These are phyloP conservation scores for Hypoxylon sp. DNA, from an alignment of 2,329 filamentous ascomycete species.

Conservation along the genomic window DNA sequence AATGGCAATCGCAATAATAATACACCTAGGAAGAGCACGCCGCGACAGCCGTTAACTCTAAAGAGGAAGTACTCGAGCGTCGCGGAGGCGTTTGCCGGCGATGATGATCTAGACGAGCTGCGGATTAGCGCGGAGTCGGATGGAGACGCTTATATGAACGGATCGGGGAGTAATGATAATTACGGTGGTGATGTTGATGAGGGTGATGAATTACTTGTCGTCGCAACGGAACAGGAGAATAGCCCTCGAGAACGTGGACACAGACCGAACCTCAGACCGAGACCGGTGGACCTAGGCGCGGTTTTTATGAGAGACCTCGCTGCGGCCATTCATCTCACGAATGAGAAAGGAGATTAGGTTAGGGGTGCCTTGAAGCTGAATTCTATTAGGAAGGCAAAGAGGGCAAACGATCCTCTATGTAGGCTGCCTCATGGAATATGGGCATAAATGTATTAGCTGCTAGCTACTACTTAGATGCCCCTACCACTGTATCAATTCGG, in stretches of 20 bases:
- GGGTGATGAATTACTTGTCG: conserved; percentile 44
- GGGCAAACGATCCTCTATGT: not conserved
- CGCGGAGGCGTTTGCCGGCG: conserved; percentile 55
- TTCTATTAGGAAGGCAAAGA: not conserved
- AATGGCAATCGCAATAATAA: conserved; percentile 15
- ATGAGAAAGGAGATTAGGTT: not conserved
- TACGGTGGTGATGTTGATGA: conserved; percentile 13
- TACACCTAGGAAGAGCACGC: conserved; percentile 33
- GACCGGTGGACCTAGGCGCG: conserved; percentile 22
- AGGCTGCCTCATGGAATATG: not conserved
- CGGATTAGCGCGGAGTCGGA: not conserved
- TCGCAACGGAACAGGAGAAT: conserved; percentile 38
- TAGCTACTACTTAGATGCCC: not conserved
- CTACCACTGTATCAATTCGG: not conserved
- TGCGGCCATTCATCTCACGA: conserved; percentile 28
- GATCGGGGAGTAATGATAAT: not conserved
- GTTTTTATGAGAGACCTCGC: conserved; percentile 41
- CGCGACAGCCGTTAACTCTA: conserved; percentile 10
- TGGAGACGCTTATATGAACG: not conserved
- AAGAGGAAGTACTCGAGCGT: conserved; percentile 56
- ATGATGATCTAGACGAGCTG: conserved; percentile 29
- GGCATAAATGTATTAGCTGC: not conserved
- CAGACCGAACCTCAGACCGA: conserved; percentile 12
- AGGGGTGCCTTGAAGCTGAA: not conserved
- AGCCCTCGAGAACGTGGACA: conserved; percentile 3